Percentiles rank a stretch among this genome's conserved stretches.
phyloP scores from a whole-genome alignment of 176 grass and related monocot species.

The Ensete glaucum region DNA sequence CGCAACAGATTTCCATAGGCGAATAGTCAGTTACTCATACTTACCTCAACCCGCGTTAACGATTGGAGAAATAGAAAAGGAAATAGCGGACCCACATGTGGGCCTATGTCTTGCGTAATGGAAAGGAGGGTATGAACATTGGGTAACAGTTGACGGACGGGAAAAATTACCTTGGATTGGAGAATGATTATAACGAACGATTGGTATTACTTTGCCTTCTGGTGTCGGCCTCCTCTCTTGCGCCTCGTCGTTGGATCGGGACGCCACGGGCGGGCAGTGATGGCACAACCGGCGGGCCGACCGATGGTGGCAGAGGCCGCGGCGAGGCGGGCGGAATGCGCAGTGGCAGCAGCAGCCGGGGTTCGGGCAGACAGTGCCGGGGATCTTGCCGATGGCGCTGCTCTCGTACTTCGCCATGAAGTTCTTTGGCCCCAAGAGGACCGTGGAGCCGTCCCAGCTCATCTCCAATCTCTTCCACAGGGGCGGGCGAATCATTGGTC shows the following conservation, averaged over 20 bases:
- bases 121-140: no score
- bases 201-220: no score
- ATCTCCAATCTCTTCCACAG: conserved; percentile 86
- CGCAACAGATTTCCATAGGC: no score
- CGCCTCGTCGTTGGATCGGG: not conserved
- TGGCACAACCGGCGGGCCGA: not conserved
- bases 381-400: conserved; percentile 81
- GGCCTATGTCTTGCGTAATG: no score
- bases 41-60: no score
- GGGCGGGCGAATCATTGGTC: conserved; percentile 91
- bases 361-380: conserved; percentile 60
- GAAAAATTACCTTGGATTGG: no score
- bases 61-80: no score
- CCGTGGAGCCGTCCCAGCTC: conserved; percentile 51
- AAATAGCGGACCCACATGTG: no score
- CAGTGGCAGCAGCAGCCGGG: conserved; percentile 26
- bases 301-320: conserved; percentile 18
- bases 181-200: no score
- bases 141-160: no score
- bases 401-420: conserved; percentile 94
- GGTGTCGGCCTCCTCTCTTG: no score
- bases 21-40: no score
- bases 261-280: not conserved
- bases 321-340: conserved; percentile 24
- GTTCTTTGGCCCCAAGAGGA: conserved; percentile 76